Base-by-base conservation (phyloP, 2,329 filamentous ascomycete genomes). In the Eutypa lata region DNA sequence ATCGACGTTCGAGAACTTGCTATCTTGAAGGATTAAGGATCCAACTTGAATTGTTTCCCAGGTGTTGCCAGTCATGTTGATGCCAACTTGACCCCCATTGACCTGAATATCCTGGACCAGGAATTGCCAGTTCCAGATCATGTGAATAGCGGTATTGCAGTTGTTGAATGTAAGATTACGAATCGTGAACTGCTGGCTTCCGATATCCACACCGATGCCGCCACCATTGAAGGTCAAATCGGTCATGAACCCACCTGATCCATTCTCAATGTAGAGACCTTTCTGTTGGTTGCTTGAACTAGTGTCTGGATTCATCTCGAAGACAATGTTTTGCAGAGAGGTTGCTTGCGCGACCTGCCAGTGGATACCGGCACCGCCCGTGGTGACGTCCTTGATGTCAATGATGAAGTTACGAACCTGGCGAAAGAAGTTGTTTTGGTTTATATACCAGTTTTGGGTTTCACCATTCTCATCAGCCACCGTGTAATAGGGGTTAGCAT, bases 101-200 rank as follows among this genome's bases (percentile, higher is more conserved):
- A 95, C 89, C 45, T 74, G 80, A 37, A 95, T 61, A 35, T 83
- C 88, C 68, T 93, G 90, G 72, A 94, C 83, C 44, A 87, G 84
- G 87, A 89, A 95, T 18, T 85, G 77, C 91, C 91, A 96, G 75
- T 93, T 90, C 91, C 91, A 96, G 77, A 91, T 91, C 85, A 94
- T 88, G 73, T 83, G 90, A 58, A 96, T 84, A 56, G 89, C 91
- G 2, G 90, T 95, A 66, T 90, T 81, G 76, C 89, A 92, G 70
- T 82, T 80, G 68, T 89, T 90, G 79, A 95, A 95, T 35, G 81
- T 88, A 68, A 94, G 66, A 72, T 95, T 94, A 60, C 90, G 87
- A 26, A 86, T 87, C 38, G 90, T 93, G 72, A 93, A 94, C 72
- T 96, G 91, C 73, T 96, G 91, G 72, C 86, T 91, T 48, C 91